Conservation (phyloP, 1,284 basidiomycete genomes). For the Coniferiporia sulphurascens region DNA sequence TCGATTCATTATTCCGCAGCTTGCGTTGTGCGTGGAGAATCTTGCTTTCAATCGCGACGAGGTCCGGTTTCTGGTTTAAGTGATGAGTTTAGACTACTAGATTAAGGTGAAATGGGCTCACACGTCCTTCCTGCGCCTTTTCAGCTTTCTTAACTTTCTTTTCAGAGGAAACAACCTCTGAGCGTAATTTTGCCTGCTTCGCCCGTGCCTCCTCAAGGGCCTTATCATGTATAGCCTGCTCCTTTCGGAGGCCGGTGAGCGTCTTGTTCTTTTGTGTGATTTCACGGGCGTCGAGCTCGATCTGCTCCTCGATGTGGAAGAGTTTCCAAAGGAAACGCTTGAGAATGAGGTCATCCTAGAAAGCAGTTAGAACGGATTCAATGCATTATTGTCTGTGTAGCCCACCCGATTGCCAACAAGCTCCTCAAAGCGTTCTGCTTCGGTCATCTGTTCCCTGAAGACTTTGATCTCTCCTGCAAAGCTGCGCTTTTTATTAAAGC, state of each 20-base stretch:
- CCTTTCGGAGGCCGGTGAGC: conserved; percentile 60
- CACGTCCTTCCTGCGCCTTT: conserved; percentile 80
- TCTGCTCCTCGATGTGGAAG: conserved; percentile 83
- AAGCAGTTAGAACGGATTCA: neutral
- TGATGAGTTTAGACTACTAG: neutral
- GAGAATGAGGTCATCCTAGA: conserved; percentile 75
- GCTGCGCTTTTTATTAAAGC: conserved; percentile 89
- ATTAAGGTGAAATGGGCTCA: conserved; percentile 28
- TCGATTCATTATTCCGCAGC: conserved; percentile 61
- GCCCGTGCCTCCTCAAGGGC: conserved; percentile 72
- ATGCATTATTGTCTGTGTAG: conserved; percentile 22
- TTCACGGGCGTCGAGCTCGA: conserved; percentile 63
- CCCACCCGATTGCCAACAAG: conserved; percentile 67
- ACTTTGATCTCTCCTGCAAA: conserved; percentile 96
- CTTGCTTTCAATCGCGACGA: conserved; percentile 80
- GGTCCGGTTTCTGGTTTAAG: conserved; percentile 63
- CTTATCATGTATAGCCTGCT: conserved; percentile 67
- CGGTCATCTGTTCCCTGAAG: conserved; percentile 95
- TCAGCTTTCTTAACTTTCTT: conserved; percentile 77
- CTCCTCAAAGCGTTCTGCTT: conserved; percentile 85
- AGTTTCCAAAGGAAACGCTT: conserved; percentile 86
- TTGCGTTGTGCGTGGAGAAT: conserved; percentile 84
- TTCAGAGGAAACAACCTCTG: conserved; percentile 70
- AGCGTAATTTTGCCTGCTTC: conserved; percentile 76
- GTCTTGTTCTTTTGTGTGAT: conserved; percentile 72